Conservation (phyloP, 768 basidiomycete species). For the Pisolithus marmoratus region DNA sequence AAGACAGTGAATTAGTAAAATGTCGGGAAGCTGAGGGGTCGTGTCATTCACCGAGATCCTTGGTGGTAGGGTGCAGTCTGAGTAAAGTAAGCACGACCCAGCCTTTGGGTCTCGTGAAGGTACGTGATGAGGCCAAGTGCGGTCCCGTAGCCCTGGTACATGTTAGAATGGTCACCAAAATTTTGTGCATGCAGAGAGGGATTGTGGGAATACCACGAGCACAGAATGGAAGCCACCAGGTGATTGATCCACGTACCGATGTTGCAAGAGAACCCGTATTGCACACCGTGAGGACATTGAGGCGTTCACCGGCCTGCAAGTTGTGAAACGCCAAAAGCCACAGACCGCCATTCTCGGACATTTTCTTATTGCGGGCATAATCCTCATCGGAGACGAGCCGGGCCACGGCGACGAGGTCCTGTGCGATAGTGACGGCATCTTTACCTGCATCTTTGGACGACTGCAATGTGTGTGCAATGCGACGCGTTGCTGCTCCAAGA, state of each 20-base stretch:
- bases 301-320: constrained; percentile 35
- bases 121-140: constrained; percentile 91
- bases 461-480: constrained; percentile 52
- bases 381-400: constrained; percentile 80
- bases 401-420: constrained; percentile 65
- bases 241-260: constrained; percentile 48
- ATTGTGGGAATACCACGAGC: not conserved
- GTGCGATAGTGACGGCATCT: constrained; percentile 42
- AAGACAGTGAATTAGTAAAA: not conserved
- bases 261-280: constrained; percentile 97
- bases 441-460: constrained; percentile 32
- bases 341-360: constrained; percentile 80
- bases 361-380: constrained; percentile 76
- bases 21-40: not conserved
- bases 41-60: constrained; percentile 58
- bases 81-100: constrained; percentile 84
- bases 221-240: not conserved
- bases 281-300: constrained; percentile 91
- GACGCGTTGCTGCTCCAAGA: constrained; percentile 77
- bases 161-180: not conserved
- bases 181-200: constrained; percentile 1
- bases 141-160: constrained; percentile 85
- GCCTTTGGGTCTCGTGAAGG: constrained; percentile 70
- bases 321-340: constrained; percentile 58
- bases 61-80: constrained; percentile 95